These are phyloP conservation scores for Meira miltonrushii DNA, from an alignment of 1,284 basidiomycete genomes.

Conservation along the genomic window DNA sequence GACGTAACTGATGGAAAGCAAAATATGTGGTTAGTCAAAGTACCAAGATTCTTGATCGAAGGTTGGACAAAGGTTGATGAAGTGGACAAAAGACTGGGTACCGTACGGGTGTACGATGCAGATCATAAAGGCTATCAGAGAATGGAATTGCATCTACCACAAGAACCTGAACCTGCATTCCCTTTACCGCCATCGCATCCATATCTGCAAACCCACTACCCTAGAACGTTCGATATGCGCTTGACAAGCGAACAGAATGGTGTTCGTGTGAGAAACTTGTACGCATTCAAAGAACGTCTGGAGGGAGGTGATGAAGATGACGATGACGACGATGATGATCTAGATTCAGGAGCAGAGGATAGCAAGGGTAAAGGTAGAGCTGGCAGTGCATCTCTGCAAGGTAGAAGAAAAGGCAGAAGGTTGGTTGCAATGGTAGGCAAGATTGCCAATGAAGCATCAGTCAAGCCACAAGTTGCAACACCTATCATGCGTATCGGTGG, in stretches of 20 bases:
- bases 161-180: constrained; percentile 28
- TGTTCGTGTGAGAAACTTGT: constrained; percentile 37
- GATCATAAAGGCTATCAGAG: constrained; percentile 41
- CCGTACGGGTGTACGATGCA: constrained; percentile 56
- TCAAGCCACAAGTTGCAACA: constrained; percentile 26
- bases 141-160: constrained; percentile 47
- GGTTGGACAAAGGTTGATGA: constrained; percentile 56
- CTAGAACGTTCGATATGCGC: constrained; percentile 42
- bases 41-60: constrained; percentile 57
- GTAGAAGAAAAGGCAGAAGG: not conserved
- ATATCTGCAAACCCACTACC: constrained; percentile 11
- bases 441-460: constrained; percentile 44
- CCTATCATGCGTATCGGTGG: not conserved
- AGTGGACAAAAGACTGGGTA: constrained; percentile 56
- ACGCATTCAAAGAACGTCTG: constrained; percentile 40
- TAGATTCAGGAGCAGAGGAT: constrained; percentile 11
- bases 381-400: constrained; percentile 1
- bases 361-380: not conserved
- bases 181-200: constrained; percentile 19
- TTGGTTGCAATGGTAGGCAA: constrained; percentile 27
- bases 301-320: constrained; percentile 18
- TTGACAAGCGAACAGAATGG: constrained; percentile 33
- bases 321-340: constrained; percentile 21
- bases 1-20: constrained; percentile 31
- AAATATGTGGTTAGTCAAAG: constrained; percentile 52